Conservation (phyloP, 2,329 filamentous ascomycete genomes). For the Thielaviopsis ethacetica region DNA sequence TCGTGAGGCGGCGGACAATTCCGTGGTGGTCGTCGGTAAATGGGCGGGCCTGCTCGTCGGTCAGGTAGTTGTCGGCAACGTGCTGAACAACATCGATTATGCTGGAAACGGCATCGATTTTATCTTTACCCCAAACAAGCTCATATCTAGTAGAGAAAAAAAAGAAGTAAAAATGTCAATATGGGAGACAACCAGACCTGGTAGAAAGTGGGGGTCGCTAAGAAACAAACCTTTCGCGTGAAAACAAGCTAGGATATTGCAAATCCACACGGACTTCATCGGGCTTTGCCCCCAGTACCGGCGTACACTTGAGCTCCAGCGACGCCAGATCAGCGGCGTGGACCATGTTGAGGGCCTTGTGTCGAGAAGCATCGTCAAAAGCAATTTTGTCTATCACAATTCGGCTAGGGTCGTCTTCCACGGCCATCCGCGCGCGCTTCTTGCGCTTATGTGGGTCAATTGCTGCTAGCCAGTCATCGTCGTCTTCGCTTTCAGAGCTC, state of each 20-base stretch:
- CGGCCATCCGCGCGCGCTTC: constrained; percentile 14
- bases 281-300: constrained; percentile 30
- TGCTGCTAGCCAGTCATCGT: constrained; percentile 31
- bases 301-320: constrained; percentile 32
- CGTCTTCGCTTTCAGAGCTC: constrained; percentile 33
- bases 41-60: constrained; percentile 45
- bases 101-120: constrained; percentile 59
- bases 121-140: constrained; percentile 62
- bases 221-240: constrained; percentile 44
- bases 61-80: constrained; percentile 62
- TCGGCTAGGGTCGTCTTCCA: constrained; percentile 8
- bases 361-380: constrained; percentile 12
- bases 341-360: constrained; percentile 31
- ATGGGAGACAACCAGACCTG: neutral
- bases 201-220: constrained; percentile 12
- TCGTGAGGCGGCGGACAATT: constrained; percentile 59
- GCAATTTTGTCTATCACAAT: constrained; percentile 2
- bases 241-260: constrained; percentile 66
- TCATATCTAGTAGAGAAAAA: constrained; percentile 37
- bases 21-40: constrained; percentile 60
- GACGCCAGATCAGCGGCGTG: constrained; percentile 42
- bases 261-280: constrained; percentile 48
- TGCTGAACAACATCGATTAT: constrained; percentile 54
- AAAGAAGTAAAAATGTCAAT: constrained; percentile 10
- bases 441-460: constrained; percentile 32